Base-by-base conservation (phyloP, 768 basidiomycete genomes). In the Leucocoprinus birnbaumii region DNA sequence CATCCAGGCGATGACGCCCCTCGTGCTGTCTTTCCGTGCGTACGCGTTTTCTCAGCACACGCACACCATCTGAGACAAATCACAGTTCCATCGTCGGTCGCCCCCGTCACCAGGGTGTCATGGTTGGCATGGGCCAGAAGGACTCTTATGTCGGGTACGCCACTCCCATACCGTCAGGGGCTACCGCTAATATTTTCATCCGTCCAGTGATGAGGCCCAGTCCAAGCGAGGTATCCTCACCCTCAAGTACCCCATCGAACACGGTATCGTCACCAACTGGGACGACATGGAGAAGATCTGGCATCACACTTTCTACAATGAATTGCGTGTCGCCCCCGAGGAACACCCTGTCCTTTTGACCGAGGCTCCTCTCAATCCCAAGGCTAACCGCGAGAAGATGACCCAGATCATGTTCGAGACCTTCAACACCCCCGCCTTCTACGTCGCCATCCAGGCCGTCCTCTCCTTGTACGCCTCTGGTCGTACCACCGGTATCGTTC, bases 271-370 rank as follows among this genome's bases (percentile, higher is more conserved):
- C 70, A 94, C 93, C 72, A 94, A 97, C 85, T 97, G 94, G 94
- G 94, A 95, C 65, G 94, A 95, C 74, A 95, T 95, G 93, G 94
- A 96, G 79, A 94, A 95, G 78, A 95, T 95, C 71, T 96, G 93
- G 93, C 92, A 94, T 71, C 93, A 95, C 79, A 94, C 94, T 27
- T 96, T 95, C 75, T 95, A 92, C 84, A 94, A 94, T 70, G 92
- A 93, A 73, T 85, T 93, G 58, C 91, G 91, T 75, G 91, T 94
- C 62, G 91, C 91, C 3, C 91, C 92, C 25, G 91, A 94, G 71
- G 91, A 93, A 77, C 90, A 94, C 78, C 92, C 92, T 59, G 87
- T 94, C 63, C 80, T 95, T 55, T 79, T 94, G 68, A 95, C 92
- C 58, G 92, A 95, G 73, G 92, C 92, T 25, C 91, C 92, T 18